phyloP scores from a whole-genome alignment of 2,329 filamentous ascomycete species.

The Macroventuria anomochaeta region DNA sequence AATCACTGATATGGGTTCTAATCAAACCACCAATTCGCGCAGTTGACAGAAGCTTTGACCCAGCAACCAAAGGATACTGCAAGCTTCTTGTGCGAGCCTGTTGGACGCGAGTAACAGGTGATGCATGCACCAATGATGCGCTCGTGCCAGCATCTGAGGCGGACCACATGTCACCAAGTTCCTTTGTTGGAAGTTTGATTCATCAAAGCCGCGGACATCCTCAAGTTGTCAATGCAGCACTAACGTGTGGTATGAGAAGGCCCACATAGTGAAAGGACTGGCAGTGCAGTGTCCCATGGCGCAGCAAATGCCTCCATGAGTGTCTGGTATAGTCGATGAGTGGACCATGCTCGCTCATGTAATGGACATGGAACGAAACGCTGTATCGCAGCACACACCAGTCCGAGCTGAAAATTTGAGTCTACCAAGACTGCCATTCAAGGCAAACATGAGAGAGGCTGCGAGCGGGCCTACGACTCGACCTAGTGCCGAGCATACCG shows the following conservation, averaged over 20 bases:
- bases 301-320: neutral
- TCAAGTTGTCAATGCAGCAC: neutral
- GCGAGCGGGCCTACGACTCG: neutral
- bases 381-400: neutral
- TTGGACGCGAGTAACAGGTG: conserved; percentile 23
- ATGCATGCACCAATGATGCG: conserved; percentile 21
- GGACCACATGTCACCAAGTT: neutral
- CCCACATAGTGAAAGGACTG: neutral
- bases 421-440: neutral
- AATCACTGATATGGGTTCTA: too few species aligned
- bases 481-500: neutral
- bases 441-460: neutral
- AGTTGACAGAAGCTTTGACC: neutral
- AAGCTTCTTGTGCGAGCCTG: neutral
- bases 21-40: neutral
- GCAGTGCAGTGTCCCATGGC: neutral
- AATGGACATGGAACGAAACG: neutral
- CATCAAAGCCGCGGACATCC: neutral
- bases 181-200: neutral
- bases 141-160: conserved; percentile 19
- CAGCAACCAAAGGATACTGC: neutral
- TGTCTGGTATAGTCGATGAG: neutral
- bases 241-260: neutral
- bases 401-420: neutral
- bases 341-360: neutral